Evolutionary conservation across 2,329 filamentous ascomycete species (phyloP).

Genomic region (Botrytis tulipae): DNA sequence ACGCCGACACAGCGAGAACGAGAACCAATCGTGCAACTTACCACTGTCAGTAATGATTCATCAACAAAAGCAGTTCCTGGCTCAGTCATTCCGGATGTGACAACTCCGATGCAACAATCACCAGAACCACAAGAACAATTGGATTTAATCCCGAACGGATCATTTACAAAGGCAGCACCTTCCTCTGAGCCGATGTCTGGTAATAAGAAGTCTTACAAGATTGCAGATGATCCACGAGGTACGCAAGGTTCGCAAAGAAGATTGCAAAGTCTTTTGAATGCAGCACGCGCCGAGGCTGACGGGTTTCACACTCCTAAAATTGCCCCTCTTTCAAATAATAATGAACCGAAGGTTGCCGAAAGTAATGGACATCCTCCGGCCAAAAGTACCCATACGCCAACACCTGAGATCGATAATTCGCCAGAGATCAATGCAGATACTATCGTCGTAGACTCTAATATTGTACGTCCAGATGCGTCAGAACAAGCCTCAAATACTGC

Average conservation of each 20-base stretch:
- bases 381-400: not conserved
- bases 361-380: not conserved
- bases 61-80: not conserved
- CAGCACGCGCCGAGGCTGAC: slow-evolving; percentile 14
- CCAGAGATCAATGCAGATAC: not conserved
- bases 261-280: slow-evolving; percentile 14
- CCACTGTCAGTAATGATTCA: not conserved
- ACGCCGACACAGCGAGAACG: not conserved
- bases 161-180: not conserved
- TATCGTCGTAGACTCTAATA: not conserved
- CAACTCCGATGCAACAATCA: not conserved
- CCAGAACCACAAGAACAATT: slow-evolving; percentile 4
- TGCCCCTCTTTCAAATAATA: not conserved
- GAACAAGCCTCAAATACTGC: not conserved
- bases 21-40: not conserved
- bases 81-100: not conserved
- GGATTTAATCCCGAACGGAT: not conserved
- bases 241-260: slow-evolving; percentile 12
- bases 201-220: slow-evolving; percentile 13
- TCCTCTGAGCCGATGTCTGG: slow-evolving; percentile 1
- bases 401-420: not conserved
- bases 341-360: not conserved
- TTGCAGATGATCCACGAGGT: slow-evolving; percentile 10
- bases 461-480: not conserved
- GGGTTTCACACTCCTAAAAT: not conserved